Conservation (phyloP, 129 eudicot species). For the Kitagawia praeruptora region DNA sequence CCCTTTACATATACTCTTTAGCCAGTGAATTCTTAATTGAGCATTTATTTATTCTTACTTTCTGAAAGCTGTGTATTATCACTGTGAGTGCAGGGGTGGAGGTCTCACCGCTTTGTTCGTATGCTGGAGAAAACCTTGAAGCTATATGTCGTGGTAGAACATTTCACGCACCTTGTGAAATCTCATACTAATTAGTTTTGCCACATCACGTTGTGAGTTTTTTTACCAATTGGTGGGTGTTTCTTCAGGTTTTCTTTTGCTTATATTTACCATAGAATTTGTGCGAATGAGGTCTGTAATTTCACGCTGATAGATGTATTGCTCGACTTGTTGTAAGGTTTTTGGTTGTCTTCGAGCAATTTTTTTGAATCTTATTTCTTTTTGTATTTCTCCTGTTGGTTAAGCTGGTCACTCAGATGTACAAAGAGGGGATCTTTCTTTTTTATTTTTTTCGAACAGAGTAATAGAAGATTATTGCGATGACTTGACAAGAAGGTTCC, state of each 20-base stretch:
- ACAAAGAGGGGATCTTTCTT: background rate
- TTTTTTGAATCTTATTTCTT: background rate
- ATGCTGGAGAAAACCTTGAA: constrained; percentile 93
- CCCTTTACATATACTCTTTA: background rate
- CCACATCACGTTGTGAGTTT: background rate
- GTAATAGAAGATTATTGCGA: background rate
- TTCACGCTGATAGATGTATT: background rate
- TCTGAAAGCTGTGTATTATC: background rate
- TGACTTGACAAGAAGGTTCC: too few relatives aligned
- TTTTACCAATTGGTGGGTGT: background rate
- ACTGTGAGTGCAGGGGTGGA: constrained; percentile 58
- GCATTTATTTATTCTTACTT: constrained; percentile 6
- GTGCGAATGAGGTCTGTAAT: constrained; percentile 9
- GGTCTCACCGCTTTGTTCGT: constrained; percentile 93
- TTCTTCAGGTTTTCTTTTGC: background rate
- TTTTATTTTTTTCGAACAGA: background rate
- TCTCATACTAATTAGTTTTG: constrained; percentile 43
- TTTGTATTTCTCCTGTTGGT: constrained; percentile 7
- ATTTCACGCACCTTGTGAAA: constrained; percentile 98
- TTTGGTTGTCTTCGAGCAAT: background rate
- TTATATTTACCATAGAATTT: background rate
- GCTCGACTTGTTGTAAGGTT: constrained; percentile 13
- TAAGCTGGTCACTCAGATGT: background rate
- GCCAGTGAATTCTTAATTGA: background rate
- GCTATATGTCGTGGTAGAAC: constrained; percentile 96